phyloP scores from a whole-genome alignment of 2,329 filamentous ascomycete genomes.

The Phyllosticta citriasiana region DNA sequence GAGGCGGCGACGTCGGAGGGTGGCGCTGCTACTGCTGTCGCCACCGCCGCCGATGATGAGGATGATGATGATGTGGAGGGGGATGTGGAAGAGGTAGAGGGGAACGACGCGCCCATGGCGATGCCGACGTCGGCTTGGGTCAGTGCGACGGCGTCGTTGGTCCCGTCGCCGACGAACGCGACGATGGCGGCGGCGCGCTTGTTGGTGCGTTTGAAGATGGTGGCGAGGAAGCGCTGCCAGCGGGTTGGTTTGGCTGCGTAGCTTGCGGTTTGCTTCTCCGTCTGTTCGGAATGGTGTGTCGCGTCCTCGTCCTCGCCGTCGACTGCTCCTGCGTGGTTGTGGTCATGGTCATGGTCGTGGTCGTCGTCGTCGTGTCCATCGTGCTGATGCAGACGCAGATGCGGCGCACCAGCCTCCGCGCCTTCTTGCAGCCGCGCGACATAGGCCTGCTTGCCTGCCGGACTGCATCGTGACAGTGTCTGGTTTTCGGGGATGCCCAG shows the following conservation, averaged over 20 bases:
- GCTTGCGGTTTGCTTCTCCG: not conserved
- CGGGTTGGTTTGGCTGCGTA: not conserved
- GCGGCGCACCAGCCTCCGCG: not conserved
- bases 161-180: slow-evolving; percentile 68
- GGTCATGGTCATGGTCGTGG: not conserved
- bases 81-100: not conserved
- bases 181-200: slow-evolving; percentile 30
- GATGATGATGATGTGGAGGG: no score
- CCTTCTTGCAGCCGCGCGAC: slow-evolving; percentile 26
- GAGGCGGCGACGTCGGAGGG: slow-evolving; percentile 53
- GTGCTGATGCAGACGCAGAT: not conserved
- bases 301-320: not conserved
- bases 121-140: slow-evolving; percentile 63
- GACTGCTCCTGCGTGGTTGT: not conserved
- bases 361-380: not conserved
- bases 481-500: slow-evolving; percentile 29
- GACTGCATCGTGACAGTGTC: slow-evolving; percentile 38
- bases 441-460: slow-evolving; percentile 46
- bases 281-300: slow-evolving; percentile 1
- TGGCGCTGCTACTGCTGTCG: no score
- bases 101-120: slow-evolving; percentile 29
- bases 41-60: no score
- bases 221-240: not conserved
- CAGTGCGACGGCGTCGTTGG: slow-evolving; percentile 66
- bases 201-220: not conserved